Evolutionary conservation across 805 yeast species (phyloP).

Genomic region (Nakazawaea wyomingensis): DNA sequence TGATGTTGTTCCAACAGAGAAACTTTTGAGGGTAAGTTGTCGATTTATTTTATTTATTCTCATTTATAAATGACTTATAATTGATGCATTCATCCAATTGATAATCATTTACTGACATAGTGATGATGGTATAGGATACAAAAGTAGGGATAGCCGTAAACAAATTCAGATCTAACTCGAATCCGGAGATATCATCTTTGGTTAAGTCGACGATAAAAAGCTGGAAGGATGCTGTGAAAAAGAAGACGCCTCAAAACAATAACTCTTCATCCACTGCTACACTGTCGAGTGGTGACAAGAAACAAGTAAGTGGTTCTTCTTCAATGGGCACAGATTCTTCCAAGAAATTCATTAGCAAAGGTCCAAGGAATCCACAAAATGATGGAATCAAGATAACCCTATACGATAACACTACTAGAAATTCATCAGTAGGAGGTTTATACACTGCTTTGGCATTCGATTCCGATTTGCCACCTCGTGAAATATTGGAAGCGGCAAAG

Average conservation of each 20-base stretch:
- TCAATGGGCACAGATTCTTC: conserved; percentile 13
- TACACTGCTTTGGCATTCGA: conserved; percentile 89
- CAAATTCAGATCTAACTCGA: conserved; percentile 66
- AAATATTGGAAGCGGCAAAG: conserved; percentile 57
- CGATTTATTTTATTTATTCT: background rate
- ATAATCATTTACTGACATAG: no score
- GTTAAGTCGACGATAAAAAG: conserved; percentile 79
- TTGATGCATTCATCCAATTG: no score
- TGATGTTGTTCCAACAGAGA: conserved; percentile 80
- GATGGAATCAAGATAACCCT: conserved; percentile 73
- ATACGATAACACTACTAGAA: conserved; percentile 75
- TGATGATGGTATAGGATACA: conserved; percentile 55
- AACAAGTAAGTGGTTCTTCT: conserved; percentile 11
- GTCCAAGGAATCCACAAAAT: conserved; percentile 71
- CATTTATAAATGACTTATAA: no score
- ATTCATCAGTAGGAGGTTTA: conserved; percentile 75
- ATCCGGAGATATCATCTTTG: conserved; percentile 59
- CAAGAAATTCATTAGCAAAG: conserved; percentile 39
- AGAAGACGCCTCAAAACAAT: conserved; percentile 23
- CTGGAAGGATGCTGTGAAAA: conserved; percentile 84
- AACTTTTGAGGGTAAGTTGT: conserved; percentile 54
- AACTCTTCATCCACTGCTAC: background rate
- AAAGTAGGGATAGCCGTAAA: conserved; percentile 97
- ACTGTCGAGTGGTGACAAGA: conserved; percentile 9
- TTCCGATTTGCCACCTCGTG: conserved; percentile 44